phyloP scores from a whole-genome alignment of 768 basidiomycete species.

The Tylopilus rubrobrunneus region DNA sequence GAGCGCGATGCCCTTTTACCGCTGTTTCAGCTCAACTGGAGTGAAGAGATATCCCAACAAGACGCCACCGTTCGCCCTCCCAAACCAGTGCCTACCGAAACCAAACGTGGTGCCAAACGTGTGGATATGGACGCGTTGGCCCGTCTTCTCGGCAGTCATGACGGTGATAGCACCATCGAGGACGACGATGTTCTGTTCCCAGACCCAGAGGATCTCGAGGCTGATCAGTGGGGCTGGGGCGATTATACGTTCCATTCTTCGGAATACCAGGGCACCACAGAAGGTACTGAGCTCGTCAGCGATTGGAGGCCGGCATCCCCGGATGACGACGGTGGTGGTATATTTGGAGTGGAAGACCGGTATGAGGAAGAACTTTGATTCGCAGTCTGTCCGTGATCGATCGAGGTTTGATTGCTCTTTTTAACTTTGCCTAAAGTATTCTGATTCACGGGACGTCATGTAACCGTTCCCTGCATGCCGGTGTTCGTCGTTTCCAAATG shows the following conservation, averaged over 20 bases:
- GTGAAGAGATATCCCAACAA: slow-evolving; percentile 27
- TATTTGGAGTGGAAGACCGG: slow-evolving; percentile 21
- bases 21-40: slow-evolving; percentile 37
- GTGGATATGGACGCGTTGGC: slow-evolving; percentile 58
- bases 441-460: background rate
- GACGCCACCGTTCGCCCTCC: slow-evolving; percentile 3
- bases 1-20: slow-evolving; percentile 45
- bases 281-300: slow-evolving; percentile 37
- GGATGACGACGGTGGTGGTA: slow-evolving; percentile 13
- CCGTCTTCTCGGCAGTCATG: slow-evolving; percentile 40
- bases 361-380: slow-evolving; percentile 31
- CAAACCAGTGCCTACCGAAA: slow-evolving; percentile 9
- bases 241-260: slow-evolving; percentile 1
- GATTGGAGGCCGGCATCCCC: slow-evolving; percentile 45
- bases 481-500: background rate
- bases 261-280: slow-evolving; percentile 9
- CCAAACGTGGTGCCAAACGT: slow-evolving; percentile 35
- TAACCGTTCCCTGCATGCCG: slow-evolving; percentile 2
- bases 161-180: slow-evolving; percentile 24
- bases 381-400: background rate
- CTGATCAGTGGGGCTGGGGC: slow-evolving; percentile 12
- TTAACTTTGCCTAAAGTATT: background rate
- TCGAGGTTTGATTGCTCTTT: slow-evolving; percentile 1
- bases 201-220: slow-evolving; percentile 21
- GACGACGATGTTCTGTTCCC: slow-evolving; percentile 13